Evolutionary conservation across 495 filamentous ascomycete species (phyloP).

Genomic region (Penicillium canariense): DNA sequence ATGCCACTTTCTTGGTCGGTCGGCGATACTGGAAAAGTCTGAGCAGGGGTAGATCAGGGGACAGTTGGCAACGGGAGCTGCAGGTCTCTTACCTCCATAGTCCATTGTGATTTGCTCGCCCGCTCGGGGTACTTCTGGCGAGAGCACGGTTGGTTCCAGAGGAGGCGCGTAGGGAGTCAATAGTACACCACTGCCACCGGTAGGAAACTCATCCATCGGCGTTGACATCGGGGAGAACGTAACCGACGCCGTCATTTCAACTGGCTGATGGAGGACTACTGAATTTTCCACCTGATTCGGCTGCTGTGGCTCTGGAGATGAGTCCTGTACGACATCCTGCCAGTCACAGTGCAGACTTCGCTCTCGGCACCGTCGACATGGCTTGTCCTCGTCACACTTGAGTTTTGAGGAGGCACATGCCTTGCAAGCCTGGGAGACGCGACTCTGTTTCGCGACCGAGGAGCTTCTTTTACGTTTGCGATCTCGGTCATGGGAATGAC

Average conservation of each 20-base stretch:
- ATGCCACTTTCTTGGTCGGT: conserved; percentile 34
- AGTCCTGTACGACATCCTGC: conserved; percentile 28
- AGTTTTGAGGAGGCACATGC: conserved; percentile 52
- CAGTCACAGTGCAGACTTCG: conserved; percentile 47
- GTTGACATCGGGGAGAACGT: conserved; percentile 17
- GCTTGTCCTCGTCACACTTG: conserved; percentile 53
- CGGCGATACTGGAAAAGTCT: conserved; percentile 21
- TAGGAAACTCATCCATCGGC: conserved; percentile 15
- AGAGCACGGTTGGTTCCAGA: not conserved
- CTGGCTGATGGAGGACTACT: not conserved
- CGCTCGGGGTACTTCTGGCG: not conserved
- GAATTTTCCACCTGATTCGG: conserved; percentile 14
- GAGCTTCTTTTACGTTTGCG: conserved; percentile 45
- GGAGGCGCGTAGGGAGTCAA: conserved; percentile 33
- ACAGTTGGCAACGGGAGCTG: not conserved
- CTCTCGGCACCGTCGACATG: conserved; percentile 48
- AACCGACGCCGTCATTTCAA: conserved; percentile 9
- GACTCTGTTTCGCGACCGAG: conserved; percentile 44
- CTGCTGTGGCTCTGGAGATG: conserved; percentile 19
- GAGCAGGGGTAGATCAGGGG: not conserved
- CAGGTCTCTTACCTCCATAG: conserved; percentile 21
- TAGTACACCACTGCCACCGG: not conserved
- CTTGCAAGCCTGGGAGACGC: conserved; percentile 55
- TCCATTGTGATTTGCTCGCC: conserved; percentile 10
- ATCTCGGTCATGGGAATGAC: conserved; percentile 45